Conservation (phyloP, 805 yeast genomes). For the Ogataea paraovalis region DNA sequence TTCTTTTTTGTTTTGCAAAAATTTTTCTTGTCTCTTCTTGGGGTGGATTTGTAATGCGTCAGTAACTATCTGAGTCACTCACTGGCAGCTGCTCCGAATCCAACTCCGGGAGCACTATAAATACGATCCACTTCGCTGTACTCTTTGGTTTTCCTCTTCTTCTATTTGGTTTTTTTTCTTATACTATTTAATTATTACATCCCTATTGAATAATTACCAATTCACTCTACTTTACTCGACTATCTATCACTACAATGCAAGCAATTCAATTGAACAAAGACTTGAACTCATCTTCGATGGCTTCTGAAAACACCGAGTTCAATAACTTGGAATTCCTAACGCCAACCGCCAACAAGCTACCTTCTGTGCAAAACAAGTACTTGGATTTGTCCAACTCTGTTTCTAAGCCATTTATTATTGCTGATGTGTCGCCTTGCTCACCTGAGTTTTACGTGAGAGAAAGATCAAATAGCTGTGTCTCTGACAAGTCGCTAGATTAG, state of each 20-base stretch:
- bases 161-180: too few species aligned
- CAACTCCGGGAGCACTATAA: too few species aligned
- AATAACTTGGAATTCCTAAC: background rate
- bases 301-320: slow-evolving; percentile 1
- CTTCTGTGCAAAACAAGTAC: slow-evolving; percentile 31
- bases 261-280: slow-evolving; percentile 1
- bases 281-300: background rate
- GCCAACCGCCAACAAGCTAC: background rate
- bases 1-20: too few species aligned
- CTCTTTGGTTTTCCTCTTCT: too few species aligned
- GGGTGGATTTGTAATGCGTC: too few species aligned
- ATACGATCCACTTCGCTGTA: too few species aligned
- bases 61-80: too few species aligned
- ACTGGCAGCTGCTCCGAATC: too few species aligned
- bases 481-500: slow-evolving; percentile 10
- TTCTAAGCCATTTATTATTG: slow-evolving; percentile 62
- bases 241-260: background rate
- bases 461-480: slow-evolving; percentile 19
- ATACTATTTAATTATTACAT: too few species aligned
- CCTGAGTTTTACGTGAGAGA: slow-evolving; percentile 23
- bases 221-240: background rate
- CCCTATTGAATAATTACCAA: background rate
- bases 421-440: slow-evolving; percentile 57
- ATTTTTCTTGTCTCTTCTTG: background rate
- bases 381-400: slow-evolving; percentile 53